These are phyloP conservation scores for Xylaria castorea DNA, from an alignment of 495 filamentous ascomycete genomes.

Conservation along the genomic window DNA sequence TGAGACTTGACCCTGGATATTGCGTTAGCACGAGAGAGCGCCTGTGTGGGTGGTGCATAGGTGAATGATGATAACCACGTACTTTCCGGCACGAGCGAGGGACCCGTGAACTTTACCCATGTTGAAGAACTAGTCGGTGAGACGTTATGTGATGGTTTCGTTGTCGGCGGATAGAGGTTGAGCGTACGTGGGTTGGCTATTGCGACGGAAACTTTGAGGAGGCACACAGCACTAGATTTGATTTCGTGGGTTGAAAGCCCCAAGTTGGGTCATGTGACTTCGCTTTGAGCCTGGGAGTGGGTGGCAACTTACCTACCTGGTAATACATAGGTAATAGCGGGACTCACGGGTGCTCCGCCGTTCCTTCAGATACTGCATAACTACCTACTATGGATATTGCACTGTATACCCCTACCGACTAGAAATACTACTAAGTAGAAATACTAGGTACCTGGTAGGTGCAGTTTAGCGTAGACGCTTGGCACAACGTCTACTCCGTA, in stretches of 20 bases:
- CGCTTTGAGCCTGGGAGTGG: not conserved
- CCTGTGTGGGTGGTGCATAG: not conserved
- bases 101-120: conserved; percentile 94
- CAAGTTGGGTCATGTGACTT: conserved; percentile 24
- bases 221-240: conserved; percentile 12
- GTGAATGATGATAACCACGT: too few relatives aligned
- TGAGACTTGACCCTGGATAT: conserved; percentile 55
- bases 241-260: conserved; percentile 26
- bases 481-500: not conserved
- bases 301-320: not conserved
- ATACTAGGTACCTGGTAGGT: too few relatives aligned
- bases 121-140: conserved; percentile 43
- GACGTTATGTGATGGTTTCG: conserved; percentile 24
- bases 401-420: too few relatives aligned
- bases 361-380: not conserved
- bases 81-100: conserved; percentile 88
- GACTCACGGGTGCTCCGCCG: too few relatives aligned
- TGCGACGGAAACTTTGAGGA: conserved; percentile 10
- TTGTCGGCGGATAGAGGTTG: conserved; percentile 19
- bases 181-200: not conserved
- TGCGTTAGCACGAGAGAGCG: conserved; percentile 5
- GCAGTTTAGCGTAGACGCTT: too few relatives aligned
- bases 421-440: too few relatives aligned
- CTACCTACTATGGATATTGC: too few relatives aligned
- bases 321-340: too few relatives aligned